Evolutionary conservation across 1,284 basidiomycete genomes (phyloP), one percentile per base, ranked within the genome.

Genomic region (Sparassis latifolia): DNA sequence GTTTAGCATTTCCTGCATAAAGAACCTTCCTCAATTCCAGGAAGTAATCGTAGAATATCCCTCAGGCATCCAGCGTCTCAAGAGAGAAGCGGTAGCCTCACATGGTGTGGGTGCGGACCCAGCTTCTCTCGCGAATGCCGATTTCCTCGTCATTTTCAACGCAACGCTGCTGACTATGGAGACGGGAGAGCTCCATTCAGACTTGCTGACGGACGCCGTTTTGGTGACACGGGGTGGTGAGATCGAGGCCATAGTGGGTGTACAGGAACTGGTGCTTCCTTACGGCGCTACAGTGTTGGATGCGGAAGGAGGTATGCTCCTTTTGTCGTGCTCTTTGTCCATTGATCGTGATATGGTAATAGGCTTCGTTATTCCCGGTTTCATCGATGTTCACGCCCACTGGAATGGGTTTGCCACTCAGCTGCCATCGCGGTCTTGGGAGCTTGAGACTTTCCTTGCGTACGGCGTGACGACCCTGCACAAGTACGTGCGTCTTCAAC

Each of bases 401-500:
- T 88, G 85, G 86, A 61, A 66, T 39, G 81, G 81, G 0, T 78
- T 76, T 51, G 55, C 43, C 0, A 72, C 69, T 33, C 68, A 69
- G 35, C 77, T 78, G 57, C 84, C 85, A 0, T 72, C 82, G 3
- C 74, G 72, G 45, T 85, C 84, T 2, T 88, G 85, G 84, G 84
- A 88, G 58, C 71, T 84, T 69, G 75, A 84, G 61, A 77, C 83
- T 0, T 86, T 87, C 75, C 73, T 88, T 32, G 82, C 85, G 0
- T 86, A 86, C 57, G 85, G 85, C n/a, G 76, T 88, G 5, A 88
- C 85, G 0, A 86, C 85, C 2, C 58, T 88, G 51, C 86, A 88
- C 71, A 88, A 88, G 84, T 87, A 58, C 49, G 74, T 32, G 28
- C 48, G 20, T 39, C 33, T 43, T n/a, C 33, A 35, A 35, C 10